Base-by-base conservation (phyloP, 2,329 filamentous ascomycete species). In the Penicillium sp. region DNA sequence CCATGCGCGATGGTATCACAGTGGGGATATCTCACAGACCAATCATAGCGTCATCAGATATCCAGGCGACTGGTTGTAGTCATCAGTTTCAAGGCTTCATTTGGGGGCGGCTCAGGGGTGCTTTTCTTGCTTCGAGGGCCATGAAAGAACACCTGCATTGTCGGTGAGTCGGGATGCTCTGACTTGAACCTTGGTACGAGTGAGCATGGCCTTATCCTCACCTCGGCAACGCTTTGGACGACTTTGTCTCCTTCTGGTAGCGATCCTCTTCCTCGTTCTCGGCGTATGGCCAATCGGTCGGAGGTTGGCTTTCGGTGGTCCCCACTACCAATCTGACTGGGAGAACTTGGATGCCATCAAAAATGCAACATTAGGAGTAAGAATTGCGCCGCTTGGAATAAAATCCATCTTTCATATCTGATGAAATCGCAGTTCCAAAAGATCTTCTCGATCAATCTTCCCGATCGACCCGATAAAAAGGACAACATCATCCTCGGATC, bases 401-500 rank as follows among this genome's bases (percentile, higher is more conserved):
- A n/a, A n/a, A n/a, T n/a, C n/a, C n/a, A n/a, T n/a, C n/a, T n/a
- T n/a, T n/a, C n/a, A n/a, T n/a, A n/a, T 33, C 33, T 48, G 3
- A 50, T 24, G 5, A 28, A 11, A 29, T 29, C 6, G 11, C 26
- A 29, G 26, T 29, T 29, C 8, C n/a, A 56, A 2, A 62, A 59
- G 28, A 33, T 66, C 8, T 64, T 62, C 21, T 55, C 51, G 3
- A 60, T 67, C 34, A 67, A 61, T 36, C 16, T 67, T 7, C 59
- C 58, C 6, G 58, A 33, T 14, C 54, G 63, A 33, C 33, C 51
- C 5, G 64, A 66, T 33, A 66, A 66, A 51, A 60, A 56, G 2
- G 64, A 65, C 39, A 59, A 59, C 18, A 54, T 67, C 19, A 40
- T 60, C 5, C 43, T 67, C 13, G 60, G 56, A 24, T 61, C 65